Conservation (phyloP, 106 monocot genomes). For the Acorus gramineus region DNA sequence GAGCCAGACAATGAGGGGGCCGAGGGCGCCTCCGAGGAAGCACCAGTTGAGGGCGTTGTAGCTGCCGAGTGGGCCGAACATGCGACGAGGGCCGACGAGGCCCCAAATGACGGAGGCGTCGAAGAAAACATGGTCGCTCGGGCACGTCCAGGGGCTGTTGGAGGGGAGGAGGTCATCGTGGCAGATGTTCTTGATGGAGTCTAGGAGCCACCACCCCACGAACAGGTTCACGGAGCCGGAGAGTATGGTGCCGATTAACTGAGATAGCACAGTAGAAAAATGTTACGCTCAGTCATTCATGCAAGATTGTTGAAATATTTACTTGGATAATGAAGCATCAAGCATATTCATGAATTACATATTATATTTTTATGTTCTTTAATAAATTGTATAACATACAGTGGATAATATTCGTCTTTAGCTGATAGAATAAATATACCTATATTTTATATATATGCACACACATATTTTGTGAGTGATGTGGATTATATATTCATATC, state of each 20-base stretch:
- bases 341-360: too few species aligned
- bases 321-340: too few species aligned
- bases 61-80: conserved; percentile 53
- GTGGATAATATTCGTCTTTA: too few species aligned
- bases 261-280: not conserved
- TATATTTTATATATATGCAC: too few species aligned
- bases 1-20: conserved; percentile 75
- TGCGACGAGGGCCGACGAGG: conserved; percentile 44
- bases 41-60: conserved; percentile 70
- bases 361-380: too few species aligned
- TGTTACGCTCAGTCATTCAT: too few species aligned
- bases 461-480: too few species aligned
- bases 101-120: conserved; percentile 97
- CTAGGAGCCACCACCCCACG: conserved; percentile 87
- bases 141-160: conserved; percentile 96
- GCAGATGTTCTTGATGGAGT: conserved; percentile 66
- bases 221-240: conserved; percentile 73
- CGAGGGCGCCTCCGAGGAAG: conserved; percentile 57
- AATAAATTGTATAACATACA: too few species aligned
- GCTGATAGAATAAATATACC: too few species aligned
- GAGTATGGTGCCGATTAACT: conserved; percentile 74
- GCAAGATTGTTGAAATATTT: too few species aligned
- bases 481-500: too few species aligned
- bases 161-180: conserved; percentile 31
- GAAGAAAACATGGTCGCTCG: conserved; percentile 78